Evolutionary conservation across 805 yeast genomes (phyloP).

Genomic region (Saccharomycopsis fodiens): DNA sequence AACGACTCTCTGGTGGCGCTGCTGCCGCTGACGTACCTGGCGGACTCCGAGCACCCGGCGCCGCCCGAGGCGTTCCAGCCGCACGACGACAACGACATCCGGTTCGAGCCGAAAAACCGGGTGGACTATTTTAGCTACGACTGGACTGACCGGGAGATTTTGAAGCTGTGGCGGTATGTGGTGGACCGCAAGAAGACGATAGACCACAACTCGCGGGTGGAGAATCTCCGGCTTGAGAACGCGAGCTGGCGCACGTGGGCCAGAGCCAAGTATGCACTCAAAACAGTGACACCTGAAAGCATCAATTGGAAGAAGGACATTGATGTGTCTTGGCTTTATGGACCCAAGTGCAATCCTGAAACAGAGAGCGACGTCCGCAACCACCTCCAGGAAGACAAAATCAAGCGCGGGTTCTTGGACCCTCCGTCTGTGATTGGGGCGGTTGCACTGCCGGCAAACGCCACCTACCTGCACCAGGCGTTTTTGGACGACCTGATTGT

Average conservation of each 20-base stretch:
- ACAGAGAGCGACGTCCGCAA: conserved; percentile 20
- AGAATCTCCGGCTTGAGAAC: conserved; percentile 53
- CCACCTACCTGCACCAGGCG: not conserved
- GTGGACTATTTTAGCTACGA: conserved; percentile 93
- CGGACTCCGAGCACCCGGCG: conserved; percentile 7
- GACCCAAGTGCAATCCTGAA: conserved; percentile 44
- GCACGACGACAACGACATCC: conserved; percentile 82
- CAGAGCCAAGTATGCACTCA: conserved; percentile 55
- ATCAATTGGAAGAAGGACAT: conserved; percentile 96
- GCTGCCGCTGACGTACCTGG: conserved; percentile 10
- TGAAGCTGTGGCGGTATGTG: conserved; percentile 93
- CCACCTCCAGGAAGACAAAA: conserved; percentile 12
- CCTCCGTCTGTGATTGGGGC: not conserved
- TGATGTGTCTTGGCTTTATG: conserved; percentile 97
- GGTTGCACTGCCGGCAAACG: not conserved
- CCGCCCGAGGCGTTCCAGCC: conserved; percentile 32
- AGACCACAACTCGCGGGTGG: conserved; percentile 39
- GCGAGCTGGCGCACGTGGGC: conserved; percentile 97
- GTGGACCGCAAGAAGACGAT: conserved; percentile 34
- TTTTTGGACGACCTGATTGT: conserved; percentile 18
- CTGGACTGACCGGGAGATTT: conserved; percentile 92
- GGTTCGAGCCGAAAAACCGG: conserved; percentile 76
- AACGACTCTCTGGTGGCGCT: conserved; percentile 7
- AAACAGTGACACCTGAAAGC: conserved; percentile 81
- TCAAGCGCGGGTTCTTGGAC: not conserved